These are phyloP conservation scores for Apiotrichum brassicae DNA, from an alignment of 1,284 basidiomycete species.

Conservation along the genomic window DNA sequence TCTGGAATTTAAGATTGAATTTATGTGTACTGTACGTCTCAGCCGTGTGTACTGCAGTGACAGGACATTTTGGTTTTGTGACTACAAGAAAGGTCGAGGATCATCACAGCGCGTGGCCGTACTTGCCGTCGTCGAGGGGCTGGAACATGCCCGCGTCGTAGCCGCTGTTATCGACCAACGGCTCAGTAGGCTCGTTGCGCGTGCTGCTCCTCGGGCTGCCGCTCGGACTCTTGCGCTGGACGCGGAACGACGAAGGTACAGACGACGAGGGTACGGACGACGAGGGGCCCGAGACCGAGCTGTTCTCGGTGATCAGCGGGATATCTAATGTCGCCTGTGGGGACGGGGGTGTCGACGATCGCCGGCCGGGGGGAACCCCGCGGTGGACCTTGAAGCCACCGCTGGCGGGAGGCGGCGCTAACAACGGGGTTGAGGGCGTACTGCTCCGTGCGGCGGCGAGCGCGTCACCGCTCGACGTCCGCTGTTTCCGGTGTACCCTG, in stretches of 20 bases:
- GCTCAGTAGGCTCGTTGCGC: not conserved
- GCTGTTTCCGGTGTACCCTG: slow-evolving; percentile 8
- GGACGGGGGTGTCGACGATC: too few relatives aligned
- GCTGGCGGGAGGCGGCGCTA: not conserved
- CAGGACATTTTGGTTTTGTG: too few relatives aligned
- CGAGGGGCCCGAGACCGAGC: too few relatives aligned
- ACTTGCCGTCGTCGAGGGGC: not conserved
- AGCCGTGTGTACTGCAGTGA: too few relatives aligned
- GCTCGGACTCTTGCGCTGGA: slow-evolving; percentile 1
- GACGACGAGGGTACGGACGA: not conserved
- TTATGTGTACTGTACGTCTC: too few relatives aligned
- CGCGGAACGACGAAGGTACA: not conserved
- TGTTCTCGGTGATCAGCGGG: not conserved
- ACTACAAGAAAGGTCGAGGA: too few relatives aligned
- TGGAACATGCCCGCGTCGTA: slow-evolving; percentile 3
- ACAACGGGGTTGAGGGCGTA: not conserved
- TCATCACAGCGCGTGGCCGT: too few relatives aligned
- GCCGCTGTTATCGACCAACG: not conserved
- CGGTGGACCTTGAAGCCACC: not conserved
- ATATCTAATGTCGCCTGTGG: not conserved
- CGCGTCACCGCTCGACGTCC: not conserved
- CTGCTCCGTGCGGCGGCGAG: not conserved
- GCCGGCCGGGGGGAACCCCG: not conserved
- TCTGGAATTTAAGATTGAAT: too few relatives aligned
- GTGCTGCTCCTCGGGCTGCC: not conserved